Conservation (phyloP, 1,284 basidiomycete genomes). For the Trichosporon sp. region DNA sequence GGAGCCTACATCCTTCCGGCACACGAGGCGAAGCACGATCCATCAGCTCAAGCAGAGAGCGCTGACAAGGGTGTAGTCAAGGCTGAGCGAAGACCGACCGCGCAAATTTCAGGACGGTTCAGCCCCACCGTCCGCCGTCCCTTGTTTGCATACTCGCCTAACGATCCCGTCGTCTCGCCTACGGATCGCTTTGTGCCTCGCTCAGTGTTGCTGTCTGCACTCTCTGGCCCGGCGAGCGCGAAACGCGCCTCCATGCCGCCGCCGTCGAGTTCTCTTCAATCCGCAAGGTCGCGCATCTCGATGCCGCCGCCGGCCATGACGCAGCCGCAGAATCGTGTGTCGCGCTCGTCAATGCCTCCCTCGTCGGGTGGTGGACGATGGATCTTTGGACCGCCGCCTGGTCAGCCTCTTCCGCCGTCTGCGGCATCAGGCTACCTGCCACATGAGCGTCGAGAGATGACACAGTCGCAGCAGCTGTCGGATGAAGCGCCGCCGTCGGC, state of each 20-base stretch:
- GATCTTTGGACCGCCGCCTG: not conserved
- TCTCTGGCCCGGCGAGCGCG: no score
- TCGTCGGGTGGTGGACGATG: not conserved
- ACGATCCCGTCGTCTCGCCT: not conserved
- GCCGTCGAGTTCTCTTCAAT: not conserved
- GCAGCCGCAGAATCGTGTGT: not conserved
- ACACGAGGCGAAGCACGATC: no score
- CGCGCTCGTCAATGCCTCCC: not conserved
- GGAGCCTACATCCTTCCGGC: no score
- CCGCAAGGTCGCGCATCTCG: not conserved
- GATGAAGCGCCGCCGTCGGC: no score
- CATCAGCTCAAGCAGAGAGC: no score
- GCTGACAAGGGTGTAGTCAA: no score
- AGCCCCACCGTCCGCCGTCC: not conserved
- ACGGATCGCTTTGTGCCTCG: not conserved
- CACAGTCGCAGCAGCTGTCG: not conserved
- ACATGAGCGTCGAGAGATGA: not conserved
- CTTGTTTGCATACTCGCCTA: not conserved
- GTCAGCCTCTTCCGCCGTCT: not conserved
- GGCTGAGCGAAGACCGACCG: not conserved
- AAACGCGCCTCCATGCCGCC: not conserved
- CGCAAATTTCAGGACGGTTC: not conserved
- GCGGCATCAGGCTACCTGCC: not conserved
- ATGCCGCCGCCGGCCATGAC: not conserved
- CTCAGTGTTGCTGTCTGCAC: not conserved